These are phyloP conservation scores for Chlamydomonas applanata DNA, from an alignment of 139 green algal species.

Conservation along the genomic window DNA sequence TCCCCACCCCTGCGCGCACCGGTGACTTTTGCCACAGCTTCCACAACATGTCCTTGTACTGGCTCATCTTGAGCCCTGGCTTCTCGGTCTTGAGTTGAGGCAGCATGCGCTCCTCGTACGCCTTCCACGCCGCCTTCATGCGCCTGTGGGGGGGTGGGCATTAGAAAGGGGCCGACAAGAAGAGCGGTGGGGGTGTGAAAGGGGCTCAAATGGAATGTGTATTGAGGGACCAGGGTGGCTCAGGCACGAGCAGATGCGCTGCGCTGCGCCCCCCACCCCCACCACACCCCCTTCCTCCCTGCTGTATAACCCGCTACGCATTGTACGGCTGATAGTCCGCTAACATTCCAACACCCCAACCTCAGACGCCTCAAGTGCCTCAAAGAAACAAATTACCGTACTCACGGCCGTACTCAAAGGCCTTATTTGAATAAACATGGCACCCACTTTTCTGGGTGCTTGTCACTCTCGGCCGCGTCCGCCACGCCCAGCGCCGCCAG, in stretches of 20 bases:
- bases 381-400: too few relatives aligned
- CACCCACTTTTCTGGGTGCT: constrained; percentile 35
- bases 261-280: too few relatives aligned
- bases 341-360: too few relatives aligned
- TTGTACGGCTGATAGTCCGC: too few relatives aligned
- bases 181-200: background rate
- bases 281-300: too few relatives aligned
- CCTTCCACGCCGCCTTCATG: constrained; percentile 67
- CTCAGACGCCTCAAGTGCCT: background rate
- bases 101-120: constrained; percentile 61
- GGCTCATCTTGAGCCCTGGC: constrained; percentile 66
- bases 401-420: too few relatives aligned
- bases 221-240: background rate
- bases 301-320: too few relatives aligned
- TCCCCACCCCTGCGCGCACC: too few relatives aligned
- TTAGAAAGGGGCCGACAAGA: background rate
- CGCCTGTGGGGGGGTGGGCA: constrained; percentile 35
- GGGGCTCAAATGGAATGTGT: background rate
- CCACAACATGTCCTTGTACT: constrained; percentile 73
- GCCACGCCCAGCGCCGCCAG: constrained; percentile 56
- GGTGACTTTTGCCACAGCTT: constrained; percentile 41
- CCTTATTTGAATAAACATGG: background rate
- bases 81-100: constrained; percentile 67
- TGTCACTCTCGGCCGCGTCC: constrained; percentile 45
- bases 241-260: too few relatives aligned